Evolutionary conservation across 2,329 filamentous ascomycete species (phyloP).

Genomic region (Coniochaeta sp.): DNA sequence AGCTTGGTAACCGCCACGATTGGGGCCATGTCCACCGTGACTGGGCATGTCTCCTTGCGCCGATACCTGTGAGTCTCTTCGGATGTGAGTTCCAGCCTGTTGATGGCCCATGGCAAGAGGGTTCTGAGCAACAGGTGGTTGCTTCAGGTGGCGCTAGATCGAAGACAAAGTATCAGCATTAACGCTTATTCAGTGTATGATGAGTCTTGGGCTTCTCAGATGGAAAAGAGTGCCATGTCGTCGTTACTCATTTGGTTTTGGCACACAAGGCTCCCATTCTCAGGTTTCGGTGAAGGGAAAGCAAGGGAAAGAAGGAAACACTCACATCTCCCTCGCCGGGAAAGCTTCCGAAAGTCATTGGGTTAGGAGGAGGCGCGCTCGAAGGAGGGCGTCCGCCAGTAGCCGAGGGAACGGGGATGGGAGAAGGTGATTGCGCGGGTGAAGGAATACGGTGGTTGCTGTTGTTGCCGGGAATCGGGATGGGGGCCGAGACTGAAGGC

Average conservation of each 20-base stretch:
- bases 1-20: constrained; percentile 45
- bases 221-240: background rate
- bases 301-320: constrained; percentile 15
- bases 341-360: constrained; percentile 78
- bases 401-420: constrained; percentile 87
- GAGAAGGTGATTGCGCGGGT: constrained; percentile 81
- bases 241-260: background rate
- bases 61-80: constrained; percentile 81
- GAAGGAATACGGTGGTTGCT: constrained; percentile 61
- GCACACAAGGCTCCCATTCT: background rate
- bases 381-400: constrained; percentile 73
- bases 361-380: constrained; percentile 52
- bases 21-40: constrained; percentile 50
- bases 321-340: constrained; percentile 74
- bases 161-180: constrained; percentile 16
- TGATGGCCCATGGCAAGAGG: constrained; percentile 53
- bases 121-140: constrained; percentile 51
- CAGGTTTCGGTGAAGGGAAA: background rate
- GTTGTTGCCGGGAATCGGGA: constrained; percentile 53
- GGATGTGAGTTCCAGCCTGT: constrained; percentile 49
- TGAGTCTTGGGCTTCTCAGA: background rate
- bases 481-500: constrained; percentile 44
- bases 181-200: background rate
- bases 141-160: constrained; percentile 59
- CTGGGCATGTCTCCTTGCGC: constrained; percentile 66